Percentiles rank a stretch among this genome's conserved stretches.
These are phyloP conservation scores for Cutaneotrichosporon sp. DNA, from an alignment of 1,284 basidiomycete species.

Conservation along the genomic window DNA sequence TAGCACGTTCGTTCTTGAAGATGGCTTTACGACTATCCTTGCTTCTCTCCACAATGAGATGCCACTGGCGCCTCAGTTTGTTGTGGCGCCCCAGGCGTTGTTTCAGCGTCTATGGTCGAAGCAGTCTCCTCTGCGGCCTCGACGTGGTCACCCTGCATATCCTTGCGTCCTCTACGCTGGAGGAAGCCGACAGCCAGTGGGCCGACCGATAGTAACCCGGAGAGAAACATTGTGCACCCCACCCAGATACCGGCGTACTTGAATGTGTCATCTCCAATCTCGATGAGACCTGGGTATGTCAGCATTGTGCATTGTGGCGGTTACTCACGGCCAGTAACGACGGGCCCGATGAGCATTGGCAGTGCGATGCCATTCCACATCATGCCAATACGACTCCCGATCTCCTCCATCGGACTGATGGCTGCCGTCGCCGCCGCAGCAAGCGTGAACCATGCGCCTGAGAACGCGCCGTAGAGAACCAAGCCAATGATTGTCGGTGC, in stretches of 20 bases:
- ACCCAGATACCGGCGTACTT: constrained; percentile 35
- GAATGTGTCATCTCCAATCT: constrained; percentile 27
- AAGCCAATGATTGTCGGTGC: constrained; percentile 38
- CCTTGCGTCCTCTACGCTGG: background rate
- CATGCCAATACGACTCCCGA: constrained; percentile 50
- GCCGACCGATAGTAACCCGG: background rate
- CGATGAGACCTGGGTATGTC: constrained; percentile 30
- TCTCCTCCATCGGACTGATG: constrained; percentile 21
- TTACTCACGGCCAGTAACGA: constrained; percentile 10
- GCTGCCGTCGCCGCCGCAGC: constrained; percentile 33
- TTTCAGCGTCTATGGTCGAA: background rate
- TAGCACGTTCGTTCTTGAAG: too few relatives aligned
- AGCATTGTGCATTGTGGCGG: background rate
- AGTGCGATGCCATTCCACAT: constrained; percentile 42
- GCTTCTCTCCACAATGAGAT: too few relatives aligned
- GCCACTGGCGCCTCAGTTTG: too few relatives aligned
- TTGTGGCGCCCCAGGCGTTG: too few relatives aligned
- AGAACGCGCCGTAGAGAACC: constrained; percentile 39
- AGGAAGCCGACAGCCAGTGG: background rate
- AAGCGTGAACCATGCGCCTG: constrained; percentile 47
- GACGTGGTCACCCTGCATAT: background rate
- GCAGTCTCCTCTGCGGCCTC: background rate
- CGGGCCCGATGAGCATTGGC: constrained; percentile 29
- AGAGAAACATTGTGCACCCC: background rate
- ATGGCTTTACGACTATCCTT: too few relatives aligned